Evolutionary conservation across 1,284 basidiomycete species (phyloP), one percentile per base, ranked within the genome.

Genomic region (Rhodotorula mucilaginosa): DNA sequence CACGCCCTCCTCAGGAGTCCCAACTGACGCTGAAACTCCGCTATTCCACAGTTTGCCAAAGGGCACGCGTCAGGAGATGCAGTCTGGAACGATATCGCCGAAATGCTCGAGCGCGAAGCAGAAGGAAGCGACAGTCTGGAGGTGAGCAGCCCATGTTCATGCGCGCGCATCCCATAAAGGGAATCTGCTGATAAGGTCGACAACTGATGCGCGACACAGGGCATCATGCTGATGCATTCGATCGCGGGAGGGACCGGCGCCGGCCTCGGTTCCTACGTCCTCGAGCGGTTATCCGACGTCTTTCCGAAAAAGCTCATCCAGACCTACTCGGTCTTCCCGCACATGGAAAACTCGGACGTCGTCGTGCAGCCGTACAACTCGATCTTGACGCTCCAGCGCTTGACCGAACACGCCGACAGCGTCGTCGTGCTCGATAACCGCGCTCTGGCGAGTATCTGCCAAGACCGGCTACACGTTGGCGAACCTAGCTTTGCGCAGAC

Each of bases 221-320:
- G 95, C 2, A 99, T 99, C 83, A 97, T 98, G 91, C 84, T 97
- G 60, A 90, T 98, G 84, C 97, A 99, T 81, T 98, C 96, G 46
- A 99, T 99, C 81, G 97, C 97, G 54, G 96, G 97, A 49, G 96
- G 97, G 12, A 99, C 97, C 6, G 97, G 97, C 34, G 99, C 97
- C 0, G 97, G 97, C 3, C 88, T 99, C 15, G 97, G 97, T 49
- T 99, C 97, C 23, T 99, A 93, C 83, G 84, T 99, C 34, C 88
- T 99, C 61, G 97, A 99, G 83, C 87, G 95, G 47, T 84, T 99
- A 54, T 97, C 97, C 82, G 97, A 99, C 83, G 92, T 91, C 77
- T 99, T 97, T 80, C 97, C 97, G 0, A 99, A 99, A 84, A 99
- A 99, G 82, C 87, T 99, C 71, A 95, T 98, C 65, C 97, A 99